These are phyloP conservation scores for Quercus ilex DNA, from an alignment of 306 rosid genomes.

Conservation along the genomic window DNA sequence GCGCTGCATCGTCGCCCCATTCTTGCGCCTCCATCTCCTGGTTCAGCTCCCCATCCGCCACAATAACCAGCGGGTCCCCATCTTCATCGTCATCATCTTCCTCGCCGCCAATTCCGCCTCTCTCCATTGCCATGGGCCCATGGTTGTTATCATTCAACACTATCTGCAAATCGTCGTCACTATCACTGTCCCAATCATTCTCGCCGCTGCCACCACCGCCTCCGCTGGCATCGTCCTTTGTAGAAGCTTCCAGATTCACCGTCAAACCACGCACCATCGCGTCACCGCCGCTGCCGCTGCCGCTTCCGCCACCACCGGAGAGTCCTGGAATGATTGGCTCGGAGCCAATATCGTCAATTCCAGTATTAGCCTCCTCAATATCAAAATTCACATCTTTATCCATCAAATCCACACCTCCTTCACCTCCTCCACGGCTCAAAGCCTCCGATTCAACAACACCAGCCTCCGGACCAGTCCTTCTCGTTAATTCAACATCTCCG, in stretches of 20 bases:
- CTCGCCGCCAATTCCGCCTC: slow-evolving; percentile 57
- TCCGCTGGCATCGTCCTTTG: slow-evolving; percentile 22
- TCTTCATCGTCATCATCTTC: slow-evolving; percentile 58
- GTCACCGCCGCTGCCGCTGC: neutral
- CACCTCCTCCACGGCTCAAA: neutral
- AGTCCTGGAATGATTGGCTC: slow-evolving; percentile 85
- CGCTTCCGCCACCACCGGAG: slow-evolving; percentile 6
- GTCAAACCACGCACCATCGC: slow-evolving; percentile 15
- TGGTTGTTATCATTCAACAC: slow-evolving; percentile 78
- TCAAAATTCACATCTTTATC: slow-evolving; percentile 82
- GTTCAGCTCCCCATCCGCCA: slow-evolving; percentile 58
- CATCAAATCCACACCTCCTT: slow-evolving; percentile 26
- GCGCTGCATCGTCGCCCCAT: slow-evolving; percentile 67
- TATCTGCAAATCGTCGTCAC: slow-evolving; percentile 96
- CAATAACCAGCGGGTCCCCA: slow-evolving; percentile 64
- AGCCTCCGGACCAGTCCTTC: slow-evolving; percentile 7
- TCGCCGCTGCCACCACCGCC: slow-evolving; percentile 44
- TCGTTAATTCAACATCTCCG: neutral
- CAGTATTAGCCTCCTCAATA: slow-evolving; percentile 63
- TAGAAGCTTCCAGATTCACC: slow-evolving; percentile 25
- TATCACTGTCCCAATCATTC: slow-evolving; percentile 85
- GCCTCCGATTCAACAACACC: slow-evolving; percentile 9
- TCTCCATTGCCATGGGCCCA: slow-evolving; percentile 62
- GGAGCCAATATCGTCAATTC: slow-evolving; percentile 31
- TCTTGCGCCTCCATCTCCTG: slow-evolving; percentile 71